Percentiles rank a stretch among this genome's conserved stretches.
Conservation (phyloP, 2,329 filamentous ascomycete genomes). For the Epichloe brachyelytri region DNA sequence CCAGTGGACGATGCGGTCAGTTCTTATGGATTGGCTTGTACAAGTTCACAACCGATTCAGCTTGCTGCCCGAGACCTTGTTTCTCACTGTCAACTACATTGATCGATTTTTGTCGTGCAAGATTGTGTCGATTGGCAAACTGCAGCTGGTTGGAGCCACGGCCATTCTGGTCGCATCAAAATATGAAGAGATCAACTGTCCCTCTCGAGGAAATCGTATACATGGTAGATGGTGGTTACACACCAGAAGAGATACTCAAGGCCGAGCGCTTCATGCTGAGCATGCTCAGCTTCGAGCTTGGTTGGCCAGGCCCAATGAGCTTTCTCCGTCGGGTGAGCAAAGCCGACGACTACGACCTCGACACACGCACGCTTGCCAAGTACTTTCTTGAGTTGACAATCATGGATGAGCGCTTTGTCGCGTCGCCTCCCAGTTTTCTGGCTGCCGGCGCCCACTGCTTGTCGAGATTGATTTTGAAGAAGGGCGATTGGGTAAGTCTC, state of each 20-base stretch:
- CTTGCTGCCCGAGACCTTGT: conserved; percentile 86
- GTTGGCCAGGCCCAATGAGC: conserved; percentile 98
- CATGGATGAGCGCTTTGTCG: conserved; percentile 96
- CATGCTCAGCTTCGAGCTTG: conserved; percentile 90
- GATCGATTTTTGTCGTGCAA: conserved; percentile 93
- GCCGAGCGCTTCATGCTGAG: conserved; percentile 96
- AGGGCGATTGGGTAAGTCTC: conserved; percentile 76
- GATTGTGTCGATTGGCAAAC: conserved; percentile 84
- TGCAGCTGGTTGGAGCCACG: conserved; percentile 91
- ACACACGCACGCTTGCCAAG: conserved; percentile 90
- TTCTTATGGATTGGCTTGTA: conserved; percentile 95
- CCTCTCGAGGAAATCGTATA: conserved; percentile 92
- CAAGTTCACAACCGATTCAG: conserved; percentile 90
- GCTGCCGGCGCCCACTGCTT: conserved; percentile 89
- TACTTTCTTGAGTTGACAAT: conserved; percentile 95
- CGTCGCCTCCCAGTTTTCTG: conserved; percentile 76
- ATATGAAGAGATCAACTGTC: conserved; percentile 98
- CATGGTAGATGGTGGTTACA: conserved; percentile 94
- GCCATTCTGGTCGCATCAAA: conserved; percentile 94
- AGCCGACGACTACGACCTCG: conserved; percentile 92
- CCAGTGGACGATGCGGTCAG: conserved; percentile 96
- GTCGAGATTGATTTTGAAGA: conserved; percentile 74
- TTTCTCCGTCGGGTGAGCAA: conserved; percentile 96
- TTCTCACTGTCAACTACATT: conserved; percentile 91
- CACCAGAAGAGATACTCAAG: conserved; percentile 83